Conservation (phyloP, 1,284 basidiomycete genomes). For the Ganoderma boninense region DNA sequence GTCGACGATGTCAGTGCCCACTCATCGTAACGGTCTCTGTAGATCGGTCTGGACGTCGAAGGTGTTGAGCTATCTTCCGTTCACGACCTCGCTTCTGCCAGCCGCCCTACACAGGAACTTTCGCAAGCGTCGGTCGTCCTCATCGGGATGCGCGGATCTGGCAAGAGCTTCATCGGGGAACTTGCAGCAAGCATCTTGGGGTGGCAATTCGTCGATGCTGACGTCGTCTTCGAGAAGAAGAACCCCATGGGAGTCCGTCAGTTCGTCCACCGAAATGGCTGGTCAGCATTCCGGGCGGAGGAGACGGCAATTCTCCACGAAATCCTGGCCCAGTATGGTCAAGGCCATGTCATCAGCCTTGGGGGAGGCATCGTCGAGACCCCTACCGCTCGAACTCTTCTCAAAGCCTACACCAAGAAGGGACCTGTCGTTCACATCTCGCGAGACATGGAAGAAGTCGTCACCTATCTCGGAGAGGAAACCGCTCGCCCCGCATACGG, state of each 20-base stretch:
- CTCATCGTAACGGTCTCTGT: conserved; percentile 3
- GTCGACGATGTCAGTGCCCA: not conserved
- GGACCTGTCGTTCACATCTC: conserved; percentile 80
- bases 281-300: conserved; percentile 78
- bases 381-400: conserved; percentile 72
- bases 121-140: conserved; percentile 79
- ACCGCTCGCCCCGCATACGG: conserved; percentile 87
- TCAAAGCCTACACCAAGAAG: conserved; percentile 72
- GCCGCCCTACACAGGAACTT: conserved; percentile 48
- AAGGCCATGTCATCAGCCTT: conserved; percentile 86
- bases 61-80: conserved; percentile 78
- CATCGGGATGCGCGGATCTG: conserved; percentile 97
- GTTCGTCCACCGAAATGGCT: conserved; percentile 82
- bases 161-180: conserved; percentile 91
- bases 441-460: conserved; percentile 75
- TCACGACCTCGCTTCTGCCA: conserved; percentile 53
- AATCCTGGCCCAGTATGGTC: conserved; percentile 64
- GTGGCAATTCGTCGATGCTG: conserved; percentile 90
- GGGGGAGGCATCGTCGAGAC: conserved; percentile 97
- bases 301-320: conserved; percentile 68
- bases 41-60: conserved; percentile 92
- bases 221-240: conserved; percentile 79
- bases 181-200: conserved; percentile 80
- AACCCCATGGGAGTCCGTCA: conserved; percentile 73
- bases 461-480: conserved; percentile 83